These are phyloP conservation scores for Trifolium fragiferum DNA, from an alignment of 306 rosid genomes.

Conservation along the genomic window DNA sequence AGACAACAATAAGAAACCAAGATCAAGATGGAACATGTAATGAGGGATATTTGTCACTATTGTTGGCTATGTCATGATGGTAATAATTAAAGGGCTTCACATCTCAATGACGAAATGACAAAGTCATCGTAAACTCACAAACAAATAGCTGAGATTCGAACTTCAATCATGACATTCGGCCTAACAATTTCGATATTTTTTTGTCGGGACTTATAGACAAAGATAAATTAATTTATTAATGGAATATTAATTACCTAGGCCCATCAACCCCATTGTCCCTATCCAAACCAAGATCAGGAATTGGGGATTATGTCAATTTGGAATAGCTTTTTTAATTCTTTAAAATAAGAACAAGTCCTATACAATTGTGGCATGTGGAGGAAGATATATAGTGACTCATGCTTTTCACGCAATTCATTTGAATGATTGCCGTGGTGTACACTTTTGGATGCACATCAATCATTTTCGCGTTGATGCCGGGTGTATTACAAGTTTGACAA, in stretches of 20 bases:
- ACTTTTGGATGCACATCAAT: conserved; percentile 32
- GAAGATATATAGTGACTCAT: background rate
- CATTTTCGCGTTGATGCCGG: conserved; percentile 40
- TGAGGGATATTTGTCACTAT: background rate
- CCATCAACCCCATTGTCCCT: conserved; percentile 7
- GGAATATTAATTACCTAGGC: background rate
- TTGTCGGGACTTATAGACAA: too few relatives aligned
- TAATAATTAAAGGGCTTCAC: background rate
- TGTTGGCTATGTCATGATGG: background rate
- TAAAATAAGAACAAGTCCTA: background rate
- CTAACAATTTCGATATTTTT: too few relatives aligned
- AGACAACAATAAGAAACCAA: background rate
- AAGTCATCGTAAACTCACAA: too few relatives aligned
- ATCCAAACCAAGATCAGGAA: background rate
- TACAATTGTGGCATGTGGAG: conserved; percentile 36
- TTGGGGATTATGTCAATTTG: conserved; percentile 7
- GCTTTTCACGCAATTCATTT: conserved; percentile 12
- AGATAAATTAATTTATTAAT: conserved; percentile 23
- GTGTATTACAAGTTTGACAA: conserved; percentile 19
- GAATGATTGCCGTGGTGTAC: conserved; percentile 34
- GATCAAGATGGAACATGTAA: background rate
- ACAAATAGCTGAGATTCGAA: too few relatives aligned
- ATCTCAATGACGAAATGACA: background rate
- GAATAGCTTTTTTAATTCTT: background rate
- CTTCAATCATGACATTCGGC: too few relatives aligned